Base-by-base conservation (phyloP, 2,329 filamentous ascomycete genomes). In the Fusarium aywerte region DNA sequence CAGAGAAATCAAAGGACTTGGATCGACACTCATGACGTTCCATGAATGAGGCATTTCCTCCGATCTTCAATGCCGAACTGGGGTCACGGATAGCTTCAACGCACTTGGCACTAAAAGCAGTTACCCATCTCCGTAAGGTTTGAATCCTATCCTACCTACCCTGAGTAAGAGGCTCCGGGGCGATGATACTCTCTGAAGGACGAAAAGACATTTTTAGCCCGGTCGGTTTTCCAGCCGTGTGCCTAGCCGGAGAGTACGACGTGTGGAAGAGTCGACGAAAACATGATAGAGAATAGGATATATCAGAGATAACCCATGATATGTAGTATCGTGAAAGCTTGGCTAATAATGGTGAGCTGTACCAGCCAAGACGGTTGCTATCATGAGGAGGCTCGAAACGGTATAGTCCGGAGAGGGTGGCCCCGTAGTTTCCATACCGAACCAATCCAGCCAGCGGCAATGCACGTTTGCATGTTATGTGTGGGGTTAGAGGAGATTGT, bases 401-500 rank as follows among this genome's bases (percentile, higher is more conserved):
- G 60, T 40, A 38, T 68, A 51, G 60, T 44, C 45, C 33, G 15
- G 38, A 53, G 27, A 65, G 48, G 31, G 60, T 51, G 40, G 31
- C 65, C 54, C 50, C 47, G 49, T 55, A 62, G 52, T 59, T 67
- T 48, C 31, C 16, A 18, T 33, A 15, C 23, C 16, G 31, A 36
- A 48, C 51, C 56, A 68, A 36, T 50, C 61, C 52, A 66, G 29
- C 21, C 23, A 55, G 52, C 65, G 66, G 52, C 61, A 66, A 68
- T 68, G 65, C 52, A 68, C 29, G 50, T 54, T 57, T 68, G 60
- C 59, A 65, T 52, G 29, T 53, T 50, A 20, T 62, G 45, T 62
- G 61, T 61, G 66, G 66, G 65, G 61, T 68, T 52, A 45, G 45
- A 60, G 59, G 65, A 68, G 50, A 68, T 68, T 67, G 45, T 57